Conservation (phyloP, 164 flowering plant species). For the Stephania japonica region DNA sequence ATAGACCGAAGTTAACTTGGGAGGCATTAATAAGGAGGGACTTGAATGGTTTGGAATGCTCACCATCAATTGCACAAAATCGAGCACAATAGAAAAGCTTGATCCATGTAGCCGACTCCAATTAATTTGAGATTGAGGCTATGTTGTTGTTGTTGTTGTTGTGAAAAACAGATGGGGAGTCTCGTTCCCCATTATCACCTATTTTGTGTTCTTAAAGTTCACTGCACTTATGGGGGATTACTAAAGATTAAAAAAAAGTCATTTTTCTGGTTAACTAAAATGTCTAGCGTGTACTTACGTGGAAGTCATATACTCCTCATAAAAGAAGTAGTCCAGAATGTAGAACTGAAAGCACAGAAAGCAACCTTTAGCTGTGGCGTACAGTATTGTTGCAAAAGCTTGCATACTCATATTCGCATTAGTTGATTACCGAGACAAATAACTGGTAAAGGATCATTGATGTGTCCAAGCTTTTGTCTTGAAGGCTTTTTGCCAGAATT, state of each 20-base stretch:
- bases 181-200: too few species aligned
- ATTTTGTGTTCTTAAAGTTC: too few species aligned
- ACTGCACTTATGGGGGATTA: too few species aligned
- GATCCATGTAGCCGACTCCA: too few species aligned
- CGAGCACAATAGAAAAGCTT: too few species aligned
- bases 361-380: neutral
- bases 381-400: neutral
- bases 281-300: slow-evolving; percentile 56
- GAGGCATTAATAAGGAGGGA: too few species aligned
- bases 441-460: slow-evolving; percentile 91
- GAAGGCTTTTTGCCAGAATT: slow-evolving; percentile 64
- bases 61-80: too few species aligned
- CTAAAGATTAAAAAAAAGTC: neutral
- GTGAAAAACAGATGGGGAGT: neutral
- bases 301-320: slow-evolving; percentile 99
- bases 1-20: too few species aligned
- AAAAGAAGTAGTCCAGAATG: slow-evolving; percentile 73
- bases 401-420: neutral
- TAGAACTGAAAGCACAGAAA: slow-evolving; percentile 54
- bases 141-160: too few species aligned
- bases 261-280: neutral
- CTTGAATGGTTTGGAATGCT: too few species aligned
- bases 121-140: too few species aligned
- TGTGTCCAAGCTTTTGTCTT: slow-evolving; percentile 42
- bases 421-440: slow-evolving; percentile 52